Base-by-base conservation (phyloP, 164 flowering plant genomes). In the grape (Vitis vinifera) region DNA sequence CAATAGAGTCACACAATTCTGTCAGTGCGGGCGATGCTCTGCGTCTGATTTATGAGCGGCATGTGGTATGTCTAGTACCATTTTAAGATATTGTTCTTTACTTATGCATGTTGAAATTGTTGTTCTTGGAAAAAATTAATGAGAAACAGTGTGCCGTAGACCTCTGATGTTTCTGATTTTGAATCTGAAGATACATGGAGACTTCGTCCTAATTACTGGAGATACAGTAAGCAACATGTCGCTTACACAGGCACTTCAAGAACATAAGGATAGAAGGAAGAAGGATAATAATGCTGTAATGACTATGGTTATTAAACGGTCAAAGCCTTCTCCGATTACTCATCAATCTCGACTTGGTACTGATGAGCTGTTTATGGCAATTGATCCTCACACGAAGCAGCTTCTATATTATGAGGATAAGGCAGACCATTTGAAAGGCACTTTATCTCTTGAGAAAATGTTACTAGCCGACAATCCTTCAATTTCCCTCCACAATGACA, bases 161-260 rank as follows among this genome's bases (percentile, higher is more conserved):
- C 12, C 23, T 57, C 65, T 65, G 52, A 65, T 48, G 60, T 44
- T 23, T 71, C 16, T 65, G 50, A 12, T 61, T 58, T 66, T 60
- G 52, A 51, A 23, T 75, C 15, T 79, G 74, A 68, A 94, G 98
- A 91, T 91, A 72, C 91, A 80, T 48, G 98, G 97, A 73, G 98
- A 95, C 77, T 95, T 95, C 75, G 80, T 95, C 16, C 97, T 95
- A 27, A 83, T 95, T 51, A 88, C 88, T 74, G 98, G 99, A 19
- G 99, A 95, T 77, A 95, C 97, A 8, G 90, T 93, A 29, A 93
- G 99, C 85, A 95, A 95, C 80, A 93, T 95, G 97, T 83, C 93
- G 6, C 90, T 95, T 19, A 73, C 87, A 9, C 76, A 82, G 67
- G 98, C 80, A 19, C 87, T 95, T 70, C 82, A 87, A 77, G 97